Percentiles rank a stretch among this genome's conserved stretches.
phyloP scores from a whole-genome alignment of 2,329 filamentous ascomycete species.

The Bipolaris bicolor region DNA sequence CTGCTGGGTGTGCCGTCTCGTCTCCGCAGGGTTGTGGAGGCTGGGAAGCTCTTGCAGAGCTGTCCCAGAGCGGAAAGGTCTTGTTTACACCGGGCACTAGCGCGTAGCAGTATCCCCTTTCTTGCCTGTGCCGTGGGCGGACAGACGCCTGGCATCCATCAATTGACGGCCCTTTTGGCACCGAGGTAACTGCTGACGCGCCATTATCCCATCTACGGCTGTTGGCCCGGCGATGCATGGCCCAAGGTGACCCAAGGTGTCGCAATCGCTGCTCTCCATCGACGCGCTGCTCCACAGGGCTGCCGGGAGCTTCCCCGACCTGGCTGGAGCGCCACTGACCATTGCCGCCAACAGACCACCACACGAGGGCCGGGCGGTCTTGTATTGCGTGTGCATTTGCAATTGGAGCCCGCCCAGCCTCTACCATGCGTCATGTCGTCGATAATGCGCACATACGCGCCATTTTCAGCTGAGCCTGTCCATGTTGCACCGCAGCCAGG shows the following conservation, averaged over 20 bases:
- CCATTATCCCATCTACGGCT: constrained; percentile 26
- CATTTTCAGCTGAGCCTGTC: constrained; percentile 41
- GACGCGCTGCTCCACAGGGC: constrained; percentile 18
- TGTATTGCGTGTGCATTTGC: constrained; percentile 38
- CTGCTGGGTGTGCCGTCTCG: constrained; percentile 37
- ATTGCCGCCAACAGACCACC: too few species aligned
- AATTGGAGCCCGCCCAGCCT: constrained; percentile 36
- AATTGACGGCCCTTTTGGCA: constrained; percentile 15
- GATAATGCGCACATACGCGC: constrained; percentile 24
- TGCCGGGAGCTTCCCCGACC: constrained; percentile 25
- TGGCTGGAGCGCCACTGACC: constrained; percentile 18
- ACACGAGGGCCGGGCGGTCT: constrained; percentile 20
- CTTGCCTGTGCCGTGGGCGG: constrained; percentile 11
- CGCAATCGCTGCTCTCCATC: constrained; percentile 14
- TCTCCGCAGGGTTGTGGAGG: constrained; percentile 24
- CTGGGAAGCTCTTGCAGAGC: constrained; percentile 30
- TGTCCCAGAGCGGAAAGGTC: constrained; percentile 30
- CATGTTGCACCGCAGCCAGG: constrained; percentile 25
- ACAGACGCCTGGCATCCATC: constrained; percentile 10
- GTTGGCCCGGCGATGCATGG: constrained; percentile 34
- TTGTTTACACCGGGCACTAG: constrained; percentile 31
- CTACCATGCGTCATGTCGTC: constrained; percentile 34
- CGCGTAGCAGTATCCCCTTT: constrained; percentile 35
- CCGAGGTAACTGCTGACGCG: constrained; percentile 36
- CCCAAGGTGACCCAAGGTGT: constrained; percentile 14